A percentile compares a stretch with the other conserved stretches of the same genome.
Conservation (phyloP, 352 stramenopile genomes). For the Phytophthora tubulina region DNA sequence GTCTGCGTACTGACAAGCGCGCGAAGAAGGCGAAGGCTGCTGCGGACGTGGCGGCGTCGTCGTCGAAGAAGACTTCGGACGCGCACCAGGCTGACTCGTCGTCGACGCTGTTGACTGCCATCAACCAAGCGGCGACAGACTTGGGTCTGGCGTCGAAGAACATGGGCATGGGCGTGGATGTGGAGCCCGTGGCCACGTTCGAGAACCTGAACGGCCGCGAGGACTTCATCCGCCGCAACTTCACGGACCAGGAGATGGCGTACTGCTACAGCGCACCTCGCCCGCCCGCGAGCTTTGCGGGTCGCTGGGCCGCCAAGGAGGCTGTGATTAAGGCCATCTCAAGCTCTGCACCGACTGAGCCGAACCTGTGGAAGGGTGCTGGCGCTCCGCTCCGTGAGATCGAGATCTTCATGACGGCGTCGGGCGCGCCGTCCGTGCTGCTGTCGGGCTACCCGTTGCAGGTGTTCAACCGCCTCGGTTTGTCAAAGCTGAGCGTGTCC, state of each 20-base stretch:
- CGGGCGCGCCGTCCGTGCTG: slow-evolving; percentile 78
- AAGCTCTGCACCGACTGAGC: slow-evolving; percentile 66
- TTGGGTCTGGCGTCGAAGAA: slow-evolving; percentile 61
- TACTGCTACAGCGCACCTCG: slow-evolving; percentile 85
- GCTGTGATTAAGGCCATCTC: slow-evolving; percentile 93
- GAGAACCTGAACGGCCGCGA: slow-evolving; percentile 80
- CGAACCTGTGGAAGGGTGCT: slow-evolving; percentile 80
- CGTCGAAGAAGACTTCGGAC: slow-evolving; percentile 31
- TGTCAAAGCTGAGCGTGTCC: slow-evolving; percentile 84
- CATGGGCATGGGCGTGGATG: slow-evolving; percentile 83
- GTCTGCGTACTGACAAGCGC: slow-evolving; percentile 49
- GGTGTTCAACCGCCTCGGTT: slow-evolving; percentile 79
- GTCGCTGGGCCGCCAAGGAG: slow-evolving; percentile 91
- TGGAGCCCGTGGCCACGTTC: slow-evolving; percentile 88
- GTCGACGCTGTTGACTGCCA: slow-evolving; percentile 61
- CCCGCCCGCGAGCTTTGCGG: slow-evolving; percentile 86
- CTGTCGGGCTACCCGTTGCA: slow-evolving; percentile 81
- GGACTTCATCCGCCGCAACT: slow-evolving; percentile 90
- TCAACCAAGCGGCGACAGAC: slow-evolving; percentile 60
- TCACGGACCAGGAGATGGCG: slow-evolving; percentile 87
- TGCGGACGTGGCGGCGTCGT: slow-evolving; percentile 16
- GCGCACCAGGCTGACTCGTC: slow-evolving; percentile 39
- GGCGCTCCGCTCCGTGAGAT: slow-evolving; percentile 85
- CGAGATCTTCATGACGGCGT: slow-evolving; percentile 86
- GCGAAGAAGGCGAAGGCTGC: slow-evolving; percentile 59